phyloP scores from a whole-genome alignment of 2,329 filamentous ascomycete species.

The Atkinsonella hypoxylon region DNA sequence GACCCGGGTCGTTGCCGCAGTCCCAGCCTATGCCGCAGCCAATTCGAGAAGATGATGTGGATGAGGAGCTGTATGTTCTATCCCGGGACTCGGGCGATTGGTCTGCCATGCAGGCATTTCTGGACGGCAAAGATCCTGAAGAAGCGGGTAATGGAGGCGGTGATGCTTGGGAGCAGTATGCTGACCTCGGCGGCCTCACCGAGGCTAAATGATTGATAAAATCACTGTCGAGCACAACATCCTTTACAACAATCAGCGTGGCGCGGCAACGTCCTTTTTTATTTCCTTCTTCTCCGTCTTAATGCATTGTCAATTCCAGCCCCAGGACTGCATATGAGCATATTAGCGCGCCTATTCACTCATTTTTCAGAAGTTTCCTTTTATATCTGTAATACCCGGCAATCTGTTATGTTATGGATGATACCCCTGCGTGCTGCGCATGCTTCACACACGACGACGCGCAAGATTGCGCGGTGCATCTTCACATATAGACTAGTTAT shows the following conservation, averaged over 20 bases:
- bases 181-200: constrained; percentile 33
- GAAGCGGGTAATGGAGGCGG: constrained; percentile 12
- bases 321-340: background rate
- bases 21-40: constrained; percentile 8
- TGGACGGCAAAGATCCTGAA: constrained; percentile 15
- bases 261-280: no score
- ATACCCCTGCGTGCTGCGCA: constrained; percentile 1
- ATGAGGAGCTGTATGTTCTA: constrained; percentile 16
- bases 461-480: background rate
- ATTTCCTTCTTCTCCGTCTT: background rate
- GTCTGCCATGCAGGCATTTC: constrained; percentile 25
- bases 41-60: constrained; percentile 11
- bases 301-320: background rate
- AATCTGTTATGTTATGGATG: background rate
- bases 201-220: constrained; percentile 19
- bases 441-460: background rate
- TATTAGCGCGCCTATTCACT: background rate
- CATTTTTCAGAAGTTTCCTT: background rate
- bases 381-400: background rate
- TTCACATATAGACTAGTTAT: background rate
- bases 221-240: background rate
- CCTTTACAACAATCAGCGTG: background rate
- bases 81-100: constrained; percentile 22
- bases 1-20: constrained; percentile 11
- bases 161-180: constrained; percentile 34